Percentiles rank a stretch among this genome's conserved stretches.
Evolutionary conservation across 2,329 filamentous ascomycete genomes (phyloP).

Genomic region (Colletotrichum melonis): DNA sequence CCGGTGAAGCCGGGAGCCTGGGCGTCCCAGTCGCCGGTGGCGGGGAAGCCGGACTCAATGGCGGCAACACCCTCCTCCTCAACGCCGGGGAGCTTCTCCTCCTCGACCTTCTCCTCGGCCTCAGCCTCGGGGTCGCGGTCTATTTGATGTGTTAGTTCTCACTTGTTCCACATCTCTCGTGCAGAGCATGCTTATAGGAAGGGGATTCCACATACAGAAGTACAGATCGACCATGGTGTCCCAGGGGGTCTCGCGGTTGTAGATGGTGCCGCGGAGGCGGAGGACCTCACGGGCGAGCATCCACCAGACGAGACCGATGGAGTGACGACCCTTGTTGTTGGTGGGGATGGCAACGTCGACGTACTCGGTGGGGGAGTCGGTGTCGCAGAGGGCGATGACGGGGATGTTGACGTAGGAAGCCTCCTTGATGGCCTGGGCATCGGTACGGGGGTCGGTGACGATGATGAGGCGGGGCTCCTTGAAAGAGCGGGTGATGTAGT

Average conservation of each 20-base stretch:
- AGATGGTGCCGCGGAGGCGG: slow-evolving; percentile 96
- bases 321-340: slow-evolving; percentile 99
- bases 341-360: slow-evolving; percentile 99
- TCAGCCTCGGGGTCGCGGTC: slow-evolving; percentile 99
- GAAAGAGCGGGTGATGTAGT: slow-evolving; percentile 99
- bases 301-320: slow-evolving; percentile 99
- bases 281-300: slow-evolving; percentile 99
- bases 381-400: slow-evolving; percentile 98
- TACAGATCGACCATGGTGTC: slow-evolving; percentile 99
- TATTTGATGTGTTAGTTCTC: slow-evolving; percentile 40
- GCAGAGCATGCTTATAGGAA: too few species aligned
- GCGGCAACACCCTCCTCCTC: slow-evolving; percentile 86
- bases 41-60: slow-evolving; percentile 82
- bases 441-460: slow-evolving; percentile 99
- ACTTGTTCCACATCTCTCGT: background rate
- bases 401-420: slow-evolving; percentile 99
- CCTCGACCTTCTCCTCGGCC: slow-evolving; percentile 96
- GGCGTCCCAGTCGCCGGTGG: slow-evolving; percentile 87
- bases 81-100: slow-evolving; percentile 88
- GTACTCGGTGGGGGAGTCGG: slow-evolving; percentile 99
- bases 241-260: slow-evolving; percentile 96
- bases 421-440: slow-evolving; percentile 99
- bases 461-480: slow-evolving; percentile 99
- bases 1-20: slow-evolving; percentile 77
- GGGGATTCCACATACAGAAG: slow-evolving; percentile 77